These are phyloP conservation scores for Malbranchea cinnamomea DNA, from an alignment of 2,329 filamentous ascomycete genomes.

Conservation along the genomic window DNA sequence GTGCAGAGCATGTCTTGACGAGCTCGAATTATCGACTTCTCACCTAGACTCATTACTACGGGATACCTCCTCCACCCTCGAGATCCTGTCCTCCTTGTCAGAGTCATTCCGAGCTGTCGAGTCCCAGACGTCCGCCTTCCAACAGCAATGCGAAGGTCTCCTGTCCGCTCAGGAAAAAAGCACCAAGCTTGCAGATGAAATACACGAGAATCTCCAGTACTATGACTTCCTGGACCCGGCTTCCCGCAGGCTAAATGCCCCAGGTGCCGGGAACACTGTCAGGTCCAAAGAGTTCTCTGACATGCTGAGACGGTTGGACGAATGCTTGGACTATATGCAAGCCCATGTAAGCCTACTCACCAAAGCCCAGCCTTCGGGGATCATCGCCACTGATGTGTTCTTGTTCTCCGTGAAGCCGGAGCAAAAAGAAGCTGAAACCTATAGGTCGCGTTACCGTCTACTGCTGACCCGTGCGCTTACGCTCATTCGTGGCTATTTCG, in stretches of 20 bases:
- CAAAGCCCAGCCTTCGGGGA: not conserved
- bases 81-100: constrained; percentile 62
- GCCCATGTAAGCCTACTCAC: constrained; percentile 46
- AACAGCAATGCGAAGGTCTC: constrained; percentile 78
- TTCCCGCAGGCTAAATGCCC: constrained; percentile 78
- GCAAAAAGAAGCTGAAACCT: constrained; percentile 77
- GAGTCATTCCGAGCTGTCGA: constrained; percentile 80
- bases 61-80: constrained; percentile 62
- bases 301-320: constrained; percentile 74
- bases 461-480: constrained; percentile 57
- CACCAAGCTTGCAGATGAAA: constrained; percentile 63
- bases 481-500: constrained; percentile 52
- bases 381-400: constrained; percentile 9
- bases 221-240: constrained; percentile 89
- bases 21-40: constrained; percentile 63
- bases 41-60: constrained; percentile 67
- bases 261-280: constrained; percentile 73
- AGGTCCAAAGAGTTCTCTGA: constrained; percentile 73
- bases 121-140: constrained; percentile 81
- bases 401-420: constrained; percentile 40
- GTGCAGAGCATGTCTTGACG: constrained; percentile 58
- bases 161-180: constrained; percentile 68
- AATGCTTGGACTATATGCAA: constrained; percentile 86
- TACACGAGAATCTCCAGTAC: constrained; percentile 82
- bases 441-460: constrained; percentile 73